phyloP scores from a whole-genome alignment of 1,139 yeast species.

The Suhomyces panamericanus region DNA sequence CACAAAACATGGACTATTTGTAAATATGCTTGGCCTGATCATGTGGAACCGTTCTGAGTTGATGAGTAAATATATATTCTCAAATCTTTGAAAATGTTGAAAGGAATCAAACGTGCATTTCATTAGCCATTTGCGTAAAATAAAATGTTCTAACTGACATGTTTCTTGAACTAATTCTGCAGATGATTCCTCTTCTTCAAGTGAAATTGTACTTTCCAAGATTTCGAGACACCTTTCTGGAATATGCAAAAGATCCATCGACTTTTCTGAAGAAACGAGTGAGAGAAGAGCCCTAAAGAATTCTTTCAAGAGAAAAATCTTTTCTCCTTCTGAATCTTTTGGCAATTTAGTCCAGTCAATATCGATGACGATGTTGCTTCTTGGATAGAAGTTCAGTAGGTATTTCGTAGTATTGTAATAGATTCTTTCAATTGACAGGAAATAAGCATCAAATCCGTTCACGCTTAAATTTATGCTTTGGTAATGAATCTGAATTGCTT shows the following conservation, averaged over 20 bases:
- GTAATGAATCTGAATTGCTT: background rate
- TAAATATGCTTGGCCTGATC: constrained; percentile 9
- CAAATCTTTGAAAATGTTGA: constrained; percentile 21
- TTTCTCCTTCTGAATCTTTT: background rate
- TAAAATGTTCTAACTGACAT: constrained; percentile 14
- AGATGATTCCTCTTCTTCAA: background rate
- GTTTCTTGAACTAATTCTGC: background rate
- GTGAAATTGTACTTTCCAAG: background rate
- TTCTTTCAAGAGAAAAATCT: background rate
- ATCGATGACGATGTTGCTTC: background rate
- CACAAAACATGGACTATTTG: constrained; percentile 27
- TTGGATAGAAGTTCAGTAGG: background rate
- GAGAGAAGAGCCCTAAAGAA: background rate
- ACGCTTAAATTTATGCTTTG: background rate
- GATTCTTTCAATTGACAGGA: background rate
- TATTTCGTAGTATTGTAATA: background rate
- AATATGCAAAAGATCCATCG: background rate
- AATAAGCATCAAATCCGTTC: background rate
- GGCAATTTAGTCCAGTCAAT: background rate
- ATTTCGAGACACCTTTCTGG: constrained; percentile 4
- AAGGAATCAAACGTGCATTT: constrained; percentile 18
- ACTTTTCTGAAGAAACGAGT: background rate
- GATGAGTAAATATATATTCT: constrained; percentile 17
- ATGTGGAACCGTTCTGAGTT: background rate
- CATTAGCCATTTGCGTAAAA: constrained; percentile 21